phyloP scores from a whole-genome alignment of 345 rosid genomes.

The Moricandia arvensis region DNA sequence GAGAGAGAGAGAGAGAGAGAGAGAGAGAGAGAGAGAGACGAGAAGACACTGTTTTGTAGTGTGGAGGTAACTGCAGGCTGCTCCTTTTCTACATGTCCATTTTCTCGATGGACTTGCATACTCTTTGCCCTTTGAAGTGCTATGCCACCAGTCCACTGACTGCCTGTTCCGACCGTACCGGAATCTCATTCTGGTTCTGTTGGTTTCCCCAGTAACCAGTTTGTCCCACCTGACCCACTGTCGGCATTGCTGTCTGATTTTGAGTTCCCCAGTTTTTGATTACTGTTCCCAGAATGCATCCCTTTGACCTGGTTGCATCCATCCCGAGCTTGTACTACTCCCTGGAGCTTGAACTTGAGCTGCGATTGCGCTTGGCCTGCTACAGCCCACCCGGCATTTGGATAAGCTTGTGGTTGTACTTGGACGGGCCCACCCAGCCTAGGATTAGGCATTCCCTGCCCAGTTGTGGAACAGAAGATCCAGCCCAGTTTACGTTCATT shows the following conservation, averaged over 20 bases:
- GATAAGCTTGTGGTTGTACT: slow-evolving; percentile 53
- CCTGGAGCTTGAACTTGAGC: slow-evolving; percentile 33
- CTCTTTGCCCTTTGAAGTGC: slow-evolving; percentile 54
- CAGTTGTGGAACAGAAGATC: slow-evolving; percentile 45
- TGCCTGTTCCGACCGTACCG: slow-evolving; percentile 50
- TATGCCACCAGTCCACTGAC: slow-evolving; percentile 32
- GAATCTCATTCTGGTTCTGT: slow-evolving; percentile 53
- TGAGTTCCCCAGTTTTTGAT: slow-evolving; percentile 46
- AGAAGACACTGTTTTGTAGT: slow-evolving; percentile 23
- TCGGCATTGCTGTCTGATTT: slow-evolving; percentile 27
- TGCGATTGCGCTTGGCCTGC: slow-evolving; percentile 31
- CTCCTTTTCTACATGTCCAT: slow-evolving; percentile 73
- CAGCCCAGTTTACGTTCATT: slow-evolving; percentile 52
- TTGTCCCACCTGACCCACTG: slow-evolving; percentile 50
- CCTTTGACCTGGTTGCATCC: slow-evolving; percentile 55
- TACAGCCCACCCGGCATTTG: slow-evolving; percentile 56
- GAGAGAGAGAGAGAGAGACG: too few species aligned
- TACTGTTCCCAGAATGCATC: slow-evolving; percentile 40
- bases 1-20: too few species aligned
- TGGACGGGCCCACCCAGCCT: slow-evolving; percentile 54
- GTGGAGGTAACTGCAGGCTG: slow-evolving; percentile 68
- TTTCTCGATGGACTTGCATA: slow-evolving; percentile 45
- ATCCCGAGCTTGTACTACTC: slow-evolving; percentile 36
- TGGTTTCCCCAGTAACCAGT: slow-evolving; percentile 50
- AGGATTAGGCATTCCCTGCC: slow-evolving; percentile 47